phyloP scores from a whole-genome alignment of 495 filamentous ascomycete species.

The Penicillium psychrofluorescens region DNA sequence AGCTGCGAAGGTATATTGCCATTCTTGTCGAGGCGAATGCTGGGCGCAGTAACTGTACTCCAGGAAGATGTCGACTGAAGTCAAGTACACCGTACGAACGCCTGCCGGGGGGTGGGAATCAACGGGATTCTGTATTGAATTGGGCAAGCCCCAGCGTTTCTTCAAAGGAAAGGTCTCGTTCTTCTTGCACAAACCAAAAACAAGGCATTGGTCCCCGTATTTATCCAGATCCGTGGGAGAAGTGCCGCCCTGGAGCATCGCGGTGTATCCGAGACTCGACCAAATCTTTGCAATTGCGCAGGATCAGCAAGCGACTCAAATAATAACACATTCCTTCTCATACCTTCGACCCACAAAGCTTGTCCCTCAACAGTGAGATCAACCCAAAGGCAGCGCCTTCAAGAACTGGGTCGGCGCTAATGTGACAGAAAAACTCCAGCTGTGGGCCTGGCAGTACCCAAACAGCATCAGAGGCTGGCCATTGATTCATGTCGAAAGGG shows the following conservation, averaged over 20 bases:
- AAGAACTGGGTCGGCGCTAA: constrained; percentile 2
- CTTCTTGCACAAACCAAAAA: constrained; percentile 17
- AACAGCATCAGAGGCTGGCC: constrained; percentile 2
- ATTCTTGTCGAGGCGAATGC: too few relatives aligned
- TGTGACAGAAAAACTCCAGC: constrained; percentile 14
- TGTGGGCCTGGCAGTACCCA: constrained; percentile 29
- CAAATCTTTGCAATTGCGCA: constrained; percentile 19
- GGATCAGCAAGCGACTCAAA: neutral
- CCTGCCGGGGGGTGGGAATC: constrained; percentile 12
- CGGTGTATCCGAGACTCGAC: constrained; percentile 23
- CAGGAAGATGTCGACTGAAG: constrained; percentile 16
- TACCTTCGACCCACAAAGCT: constrained; percentile 23
- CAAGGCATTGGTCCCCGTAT: constrained; percentile 7
- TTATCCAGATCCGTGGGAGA: neutral
- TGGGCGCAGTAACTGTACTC: constrained; percentile 3
- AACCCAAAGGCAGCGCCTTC: neutral
- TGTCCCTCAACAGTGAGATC: constrained; percentile 11
- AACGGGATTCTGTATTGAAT: constrained; percentile 6
- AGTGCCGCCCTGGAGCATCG: constrained; percentile 14
- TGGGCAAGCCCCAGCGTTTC: constrained; percentile 8
- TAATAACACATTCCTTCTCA: neutral
- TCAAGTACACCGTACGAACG: constrained; percentile 11
- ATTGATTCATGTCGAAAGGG: neutral
- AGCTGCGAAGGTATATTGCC: too few relatives aligned
- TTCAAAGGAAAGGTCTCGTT: neutral